Base-by-base conservation (phyloP, 331 rosid genomes). In the Ulmus americana region DNA sequence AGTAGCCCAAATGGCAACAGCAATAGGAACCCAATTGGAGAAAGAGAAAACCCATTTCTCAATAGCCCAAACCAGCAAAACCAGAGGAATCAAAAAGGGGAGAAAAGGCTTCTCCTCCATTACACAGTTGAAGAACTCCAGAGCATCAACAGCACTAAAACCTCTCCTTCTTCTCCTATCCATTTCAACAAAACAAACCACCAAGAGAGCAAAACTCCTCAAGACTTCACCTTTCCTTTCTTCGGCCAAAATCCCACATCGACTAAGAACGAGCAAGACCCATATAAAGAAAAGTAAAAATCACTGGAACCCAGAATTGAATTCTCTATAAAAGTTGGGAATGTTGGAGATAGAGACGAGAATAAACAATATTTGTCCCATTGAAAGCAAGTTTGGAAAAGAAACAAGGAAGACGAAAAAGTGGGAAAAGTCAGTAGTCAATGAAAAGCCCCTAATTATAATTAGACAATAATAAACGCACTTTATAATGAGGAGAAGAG, bases 31-130 rank as follows among this genome's bases (percentile, higher is more conserved):
- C 97, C 97, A 94, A 61, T 80, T 87, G 71, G 97, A 85, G 73
- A 86, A 74, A 74, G 95, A 76, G 76, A 87, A 83, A 44, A 90
- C 44, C 98, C 97, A 94, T 81, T 80, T 87, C 86, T 94, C 98
- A 76, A 94, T 28, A 60, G 60, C 81, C 90, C 91, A 90, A 81
- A 81, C 91, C 73, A 84, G 22, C 75, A 94, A 70, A 74, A 87
- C 50, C 58, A 87, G 55, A 68, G 95, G 91, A 68, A 94, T 41
- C 62, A 90, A 72, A 72, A 77, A 64, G 3, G 85, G 84, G 58
- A 94, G 71, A 40, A 48, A 22, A 61, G 95, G 95, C 85, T 80
- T 89, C 74, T 85, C 90, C 40, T 50, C 57, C 48, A 60, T 57
- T 14, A 84, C 65, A 74, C 72, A 75, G 55, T 82, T 80, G 61